phyloP scores from a whole-genome alignment of 2,329 filamentous ascomycete species.

The Cladobotryum protrusum region DNA sequence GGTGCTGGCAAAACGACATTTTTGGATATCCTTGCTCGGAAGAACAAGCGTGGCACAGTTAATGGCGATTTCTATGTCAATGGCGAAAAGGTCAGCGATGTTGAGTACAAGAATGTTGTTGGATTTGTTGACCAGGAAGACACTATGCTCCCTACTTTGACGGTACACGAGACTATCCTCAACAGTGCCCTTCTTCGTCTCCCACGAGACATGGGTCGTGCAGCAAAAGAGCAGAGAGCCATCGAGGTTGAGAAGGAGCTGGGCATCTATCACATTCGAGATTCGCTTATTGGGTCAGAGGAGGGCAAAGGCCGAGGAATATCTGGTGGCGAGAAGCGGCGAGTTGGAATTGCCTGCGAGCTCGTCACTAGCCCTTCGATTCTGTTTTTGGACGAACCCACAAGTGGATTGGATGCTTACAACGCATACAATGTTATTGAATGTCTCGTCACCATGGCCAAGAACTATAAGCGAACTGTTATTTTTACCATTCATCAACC shows the following conservation, averaged over 20 bases:
- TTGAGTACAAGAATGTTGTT: constrained; percentile 84
- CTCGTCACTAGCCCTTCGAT: constrained; percentile 96
- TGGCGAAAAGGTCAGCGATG: constrained; percentile 78
- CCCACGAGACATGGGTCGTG: constrained; percentile 82
- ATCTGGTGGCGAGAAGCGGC: constrained; percentile 91
- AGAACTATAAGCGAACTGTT: constrained; percentile 93
- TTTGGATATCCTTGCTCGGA: constrained; percentile 88
- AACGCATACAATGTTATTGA: constrained; percentile 99
- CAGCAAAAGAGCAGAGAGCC: constrained; percentile 85
- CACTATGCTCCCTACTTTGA: constrained; percentile 90
- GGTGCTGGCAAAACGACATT: constrained; percentile 97
- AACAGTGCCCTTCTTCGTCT: constrained; percentile 87
- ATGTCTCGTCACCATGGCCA: constrained; percentile 87
- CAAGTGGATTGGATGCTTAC: constrained; percentile 89
- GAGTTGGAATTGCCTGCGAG: constrained; percentile 95
- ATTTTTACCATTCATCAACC: constrained; percentile 99
- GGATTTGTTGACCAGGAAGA: constrained; percentile 99
- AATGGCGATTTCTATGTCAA: constrained; percentile 86
- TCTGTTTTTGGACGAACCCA: constrained; percentile 93
- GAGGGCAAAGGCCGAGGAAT: constrained; percentile 92
- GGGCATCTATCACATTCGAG: constrained; percentile 87
- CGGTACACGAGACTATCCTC: constrained; percentile 94
- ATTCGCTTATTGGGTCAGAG: constrained; percentile 93
- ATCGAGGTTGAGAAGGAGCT: constrained; percentile 93
- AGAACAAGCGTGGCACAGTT: constrained; percentile 84